Evolutionary conservation across 148 eudicot genomes (phyloP), one percentile per base, ranked within the genome.

Genomic region (Hydrangea macrophylla): DNA sequence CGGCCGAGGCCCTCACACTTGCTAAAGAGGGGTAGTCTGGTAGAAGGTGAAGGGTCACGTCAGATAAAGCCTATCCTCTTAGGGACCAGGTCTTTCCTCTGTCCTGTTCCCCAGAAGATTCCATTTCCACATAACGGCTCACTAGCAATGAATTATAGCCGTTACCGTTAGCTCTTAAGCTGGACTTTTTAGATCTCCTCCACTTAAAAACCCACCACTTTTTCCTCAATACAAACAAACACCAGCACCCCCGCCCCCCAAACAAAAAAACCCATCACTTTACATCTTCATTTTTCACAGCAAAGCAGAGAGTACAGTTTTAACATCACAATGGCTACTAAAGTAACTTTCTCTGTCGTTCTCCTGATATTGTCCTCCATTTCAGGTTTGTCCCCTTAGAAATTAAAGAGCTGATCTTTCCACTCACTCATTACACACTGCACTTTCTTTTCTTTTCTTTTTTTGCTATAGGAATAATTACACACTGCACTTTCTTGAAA

Each of bases 311-410:
- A 28, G 1, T 32, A 53, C 17, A 48, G 13, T 25, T 24, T n/a
- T n/a, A n/a, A 13, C 24, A 37, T 58, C 48, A 8, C 71, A 62
- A 77, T 76, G 80, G 72, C 64, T n/a, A n/a, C n/a, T 44, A 54
- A 56, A 44, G 36, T 64, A 36, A 30, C 71, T 68, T 32, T 73
- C 55, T 35, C 64, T 36, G 45, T 79, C 24, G 59, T n/a, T 39
- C 69, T 79, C 56, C 55, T 76, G 11, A 24, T 79, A 2, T 33
- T 76, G 3, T 55, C 69, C 72, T 63, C 53, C 12, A 35, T 79
- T 70, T 76, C 81, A 73, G 86, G 86, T 82, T 67, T 18, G 0
- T 26, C 32, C 37, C 11, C 9, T n/a, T n/a, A n/a, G n/a, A n/a
- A n/a, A n/a, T n/a, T n/a, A n/a, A n/a, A n/a, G n/a, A n/a, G n/a